phyloP scores from a whole-genome alignment of 2,329 filamentous ascomycete genomes.

The Xylariales sp. region DNA sequence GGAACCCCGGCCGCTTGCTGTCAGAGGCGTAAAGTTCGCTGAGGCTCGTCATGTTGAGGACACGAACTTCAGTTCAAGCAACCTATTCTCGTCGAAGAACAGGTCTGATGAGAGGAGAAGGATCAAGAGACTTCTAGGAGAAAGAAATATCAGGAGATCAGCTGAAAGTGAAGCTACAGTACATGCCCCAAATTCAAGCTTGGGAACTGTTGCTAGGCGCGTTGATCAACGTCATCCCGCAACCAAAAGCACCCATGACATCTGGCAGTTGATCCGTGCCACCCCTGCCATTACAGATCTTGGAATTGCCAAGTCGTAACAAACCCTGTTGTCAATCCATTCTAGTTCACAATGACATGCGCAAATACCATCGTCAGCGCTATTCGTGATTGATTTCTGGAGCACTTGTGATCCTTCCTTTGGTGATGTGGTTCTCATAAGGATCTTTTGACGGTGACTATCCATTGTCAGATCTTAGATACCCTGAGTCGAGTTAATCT shows the following conservation, averaged over 20 bases:
- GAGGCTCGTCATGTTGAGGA: conserved; percentile 21
- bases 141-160: neutral
- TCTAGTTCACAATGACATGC: too few relatives aligned
- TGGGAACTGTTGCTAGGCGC: conserved; percentile 2
- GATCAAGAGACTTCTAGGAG: neutral
- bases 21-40: conserved; percentile 21
- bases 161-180: conserved; percentile 5
- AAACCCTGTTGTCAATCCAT: too few relatives aligned
- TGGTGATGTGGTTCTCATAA: too few relatives aligned
- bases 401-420: too few relatives aligned
- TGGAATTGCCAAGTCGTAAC: too few relatives aligned
- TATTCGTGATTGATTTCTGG: too few relatives aligned
- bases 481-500: too few relatives aligned
- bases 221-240: conserved; percentile 10
- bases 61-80: neutral
- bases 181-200: conserved; percentile 8
- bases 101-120: neutral
- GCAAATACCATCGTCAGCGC: neutral
- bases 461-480: too few relatives aligned
- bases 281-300: conserved; percentile 2
- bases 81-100: neutral
- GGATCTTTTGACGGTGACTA: too few relatives aligned
- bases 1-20: conserved; percentile 22
- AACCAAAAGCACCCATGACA: conserved; percentile 3
- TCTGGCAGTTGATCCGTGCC: conserved; percentile 4